phyloP scores from a whole-genome alignment of 2,329 filamentous ascomycete species.

The Aureobasidium sp. region DNA sequence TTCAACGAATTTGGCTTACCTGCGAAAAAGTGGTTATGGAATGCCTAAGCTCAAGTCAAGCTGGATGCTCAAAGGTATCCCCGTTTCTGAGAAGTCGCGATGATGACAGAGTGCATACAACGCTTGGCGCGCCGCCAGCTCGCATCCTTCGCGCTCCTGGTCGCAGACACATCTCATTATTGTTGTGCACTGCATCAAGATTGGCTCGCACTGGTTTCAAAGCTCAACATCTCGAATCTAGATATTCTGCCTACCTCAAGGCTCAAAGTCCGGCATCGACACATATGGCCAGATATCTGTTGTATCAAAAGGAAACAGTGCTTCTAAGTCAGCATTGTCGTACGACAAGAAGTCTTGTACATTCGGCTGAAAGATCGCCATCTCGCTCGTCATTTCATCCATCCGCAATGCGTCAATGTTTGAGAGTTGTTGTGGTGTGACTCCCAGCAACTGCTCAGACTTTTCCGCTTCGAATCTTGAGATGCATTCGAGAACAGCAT shows the following conservation, averaged over 20 bases:
- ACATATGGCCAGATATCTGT: conserved; percentile 8
- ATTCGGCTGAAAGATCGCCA: conserved; percentile 9
- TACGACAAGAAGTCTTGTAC: conserved; percentile 14
- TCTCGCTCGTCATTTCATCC: conserved; percentile 9
- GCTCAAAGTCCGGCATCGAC: conserved; percentile 2
- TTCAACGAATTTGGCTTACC: conserved; percentile 1
- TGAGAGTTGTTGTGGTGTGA: neutral
- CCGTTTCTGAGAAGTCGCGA: neutral
- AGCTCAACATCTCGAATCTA: neutral
- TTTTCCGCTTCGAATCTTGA: neutral
- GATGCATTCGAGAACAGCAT: conserved; percentile 21
- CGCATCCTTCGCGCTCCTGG: neutral
- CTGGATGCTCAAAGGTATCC: neutral
- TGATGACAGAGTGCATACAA: conserved; percentile 6
- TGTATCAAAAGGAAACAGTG: neutral
- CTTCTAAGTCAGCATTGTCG: neutral
- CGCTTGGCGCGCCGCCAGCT: neutral
- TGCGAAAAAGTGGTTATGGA: conserved; percentile 3
- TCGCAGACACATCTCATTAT: neutral
- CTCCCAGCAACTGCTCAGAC: neutral
- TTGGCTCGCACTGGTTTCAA: neutral
- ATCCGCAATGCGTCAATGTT: neutral
- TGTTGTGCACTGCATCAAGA: no score
- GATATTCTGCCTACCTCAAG: neutral
- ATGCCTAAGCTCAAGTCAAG: neutral